Base-by-base conservation (phyloP, 331 rosid species). In the Stylosanthes scabra region DNA sequence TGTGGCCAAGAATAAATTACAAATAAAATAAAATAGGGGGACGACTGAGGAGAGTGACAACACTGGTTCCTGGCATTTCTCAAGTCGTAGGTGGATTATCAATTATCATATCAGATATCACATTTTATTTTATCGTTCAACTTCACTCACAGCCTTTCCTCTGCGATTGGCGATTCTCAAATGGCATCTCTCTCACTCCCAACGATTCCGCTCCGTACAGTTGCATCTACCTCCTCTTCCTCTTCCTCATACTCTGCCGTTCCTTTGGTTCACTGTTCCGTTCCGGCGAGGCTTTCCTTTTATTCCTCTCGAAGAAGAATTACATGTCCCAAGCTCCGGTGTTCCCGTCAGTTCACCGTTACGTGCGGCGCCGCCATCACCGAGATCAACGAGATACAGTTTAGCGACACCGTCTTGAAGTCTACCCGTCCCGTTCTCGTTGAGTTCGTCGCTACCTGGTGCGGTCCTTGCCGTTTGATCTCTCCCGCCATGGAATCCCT, bases 391-490 rank as follows among this genome's bases (percentile, higher is more conserved):
- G 89, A 92, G 85, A 75, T 54, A 27, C 89, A 89, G 79, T 92
- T 92, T 82, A 28, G 71, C 11, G 93, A 86, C 25, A 54, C 80
- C 0, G 96, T 92, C 15, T 87, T 89, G 59, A 75, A 84, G 42
- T 74, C 97, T 6, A 84, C 85, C 51, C 87, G 89, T 34, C 92
- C 96, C 11, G 97, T 92, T 86, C 90, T 92, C 0, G 96, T 92
- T 25, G 97, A 92, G 83, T 92, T 92, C 79, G 89, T 92, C 15
- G 96, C 97, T 73, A 89, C 8, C 67, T 92, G 97, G 96, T 92
- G 97, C 9, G 97, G 96, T 59, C 97, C 97, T 52, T 92, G 97
- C 87, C 92, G 96, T 50, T 82, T 92, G 47, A 86, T 92, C 79
- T 66, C 96, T 51, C 93, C 96, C 7, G 83, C 84, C 9, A 85